These are phyloP conservation scores for Macadamia integrifolia DNA, from an alignment of 164 flowering plant genomes.

Conservation along the genomic window DNA sequence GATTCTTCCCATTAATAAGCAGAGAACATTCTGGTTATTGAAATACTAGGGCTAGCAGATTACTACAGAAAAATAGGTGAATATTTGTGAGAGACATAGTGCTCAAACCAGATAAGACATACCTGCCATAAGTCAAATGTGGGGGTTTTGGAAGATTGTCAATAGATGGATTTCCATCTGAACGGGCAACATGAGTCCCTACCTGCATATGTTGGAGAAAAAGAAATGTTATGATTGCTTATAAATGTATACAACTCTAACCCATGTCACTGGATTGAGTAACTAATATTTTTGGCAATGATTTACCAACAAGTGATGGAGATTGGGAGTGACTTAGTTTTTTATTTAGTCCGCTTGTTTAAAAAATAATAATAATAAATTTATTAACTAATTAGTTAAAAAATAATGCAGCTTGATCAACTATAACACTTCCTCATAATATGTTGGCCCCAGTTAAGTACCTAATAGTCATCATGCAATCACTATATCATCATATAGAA, in stretches of 20 bases:
- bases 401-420: background rate
- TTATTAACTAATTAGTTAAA: no score
- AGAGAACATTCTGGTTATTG: no score
- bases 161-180: background rate
- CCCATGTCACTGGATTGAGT: background rate
- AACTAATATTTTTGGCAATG: background rate
- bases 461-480: no score
- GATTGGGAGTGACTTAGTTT: background rate
- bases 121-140: conserved; percentile 13
- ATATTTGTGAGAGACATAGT: background rate
- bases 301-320: no score
- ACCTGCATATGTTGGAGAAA: conserved; percentile 2
- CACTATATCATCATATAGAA: no score
- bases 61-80: background rate
- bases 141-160: conserved; percentile 12
- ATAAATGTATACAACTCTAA: background rate
- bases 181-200: background rate
- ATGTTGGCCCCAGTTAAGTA: no score
- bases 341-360: no score
- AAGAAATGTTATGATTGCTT: background rate
- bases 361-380: no score
- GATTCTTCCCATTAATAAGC: no score
- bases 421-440: no score
- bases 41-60: background rate
- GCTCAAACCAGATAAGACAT: background rate